Percentiles rank a stretch among this genome's conserved stretches.
Conservation (phyloP, 2,329 filamentous ascomycete genomes). For the Nothophoma quercina region DNA sequence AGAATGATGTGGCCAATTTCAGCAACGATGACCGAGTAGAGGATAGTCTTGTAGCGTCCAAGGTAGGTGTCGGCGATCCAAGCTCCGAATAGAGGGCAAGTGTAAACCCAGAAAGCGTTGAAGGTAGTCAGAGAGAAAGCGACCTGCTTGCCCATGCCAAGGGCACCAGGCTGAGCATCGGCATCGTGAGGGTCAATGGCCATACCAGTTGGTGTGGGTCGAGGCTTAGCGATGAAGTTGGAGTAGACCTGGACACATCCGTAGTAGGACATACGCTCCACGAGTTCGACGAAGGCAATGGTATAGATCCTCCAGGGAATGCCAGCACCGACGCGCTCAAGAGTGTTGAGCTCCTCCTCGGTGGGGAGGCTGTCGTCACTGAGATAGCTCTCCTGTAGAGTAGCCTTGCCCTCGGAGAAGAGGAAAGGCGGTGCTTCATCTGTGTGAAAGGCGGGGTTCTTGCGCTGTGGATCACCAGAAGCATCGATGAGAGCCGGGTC, state of each 20-base stretch:
- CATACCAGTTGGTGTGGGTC: slow-evolving; percentile 40
- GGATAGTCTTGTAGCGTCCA: slow-evolving; percentile 68
- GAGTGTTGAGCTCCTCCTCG: slow-evolving; percentile 45
- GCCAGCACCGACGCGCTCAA: slow-evolving; percentile 44
- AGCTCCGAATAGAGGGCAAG: slow-evolving; percentile 66
- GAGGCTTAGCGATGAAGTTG: slow-evolving; percentile 48
- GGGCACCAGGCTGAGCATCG: slow-evolving; percentile 56
- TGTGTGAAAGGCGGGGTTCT: slow-evolving; percentile 35
- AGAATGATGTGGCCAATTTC: slow-evolving; percentile 64
- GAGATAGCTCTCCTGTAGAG: slow-evolving; percentile 44
- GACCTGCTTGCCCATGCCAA: slow-evolving; percentile 63
- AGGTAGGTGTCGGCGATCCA: slow-evolving; percentile 67
- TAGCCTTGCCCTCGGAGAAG: slow-evolving; percentile 48
- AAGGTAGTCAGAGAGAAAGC: slow-evolving; percentile 61
- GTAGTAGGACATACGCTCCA: slow-evolving; percentile 52
- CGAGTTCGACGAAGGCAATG: slow-evolving; percentile 49
- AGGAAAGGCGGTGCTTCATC: slow-evolving; percentile 40
- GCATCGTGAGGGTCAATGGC: slow-evolving; percentile 35
- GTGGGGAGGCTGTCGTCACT: slow-evolving; percentile 40
- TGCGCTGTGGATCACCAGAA: slow-evolving; percentile 46
- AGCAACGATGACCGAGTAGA: slow-evolving; percentile 65
- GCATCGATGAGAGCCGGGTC: slow-evolving; percentile 45
- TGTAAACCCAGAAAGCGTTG: slow-evolving; percentile 65
- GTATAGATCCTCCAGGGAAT: slow-evolving; percentile 46
- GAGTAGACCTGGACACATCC: slow-evolving; percentile 47